Evolutionary conservation across 2,329 filamentous ascomycete species (phyloP).

Genomic region (Aspergillus hortae): DNA sequence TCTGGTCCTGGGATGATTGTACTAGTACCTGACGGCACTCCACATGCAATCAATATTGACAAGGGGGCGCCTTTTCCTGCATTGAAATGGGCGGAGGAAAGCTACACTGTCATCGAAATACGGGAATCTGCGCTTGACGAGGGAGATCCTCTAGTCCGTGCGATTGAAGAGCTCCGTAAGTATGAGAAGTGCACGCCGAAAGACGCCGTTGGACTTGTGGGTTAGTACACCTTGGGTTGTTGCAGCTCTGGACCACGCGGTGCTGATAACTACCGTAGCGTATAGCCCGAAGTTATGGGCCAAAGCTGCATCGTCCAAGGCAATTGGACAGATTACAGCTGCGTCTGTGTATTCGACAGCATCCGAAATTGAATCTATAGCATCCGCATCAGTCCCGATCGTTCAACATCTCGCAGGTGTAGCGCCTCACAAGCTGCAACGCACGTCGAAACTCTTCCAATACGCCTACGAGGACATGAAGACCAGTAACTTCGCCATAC

Average conservation of each 20-base stretch:
- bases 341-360: background rate
- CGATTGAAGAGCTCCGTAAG: slow-evolving; percentile 8
- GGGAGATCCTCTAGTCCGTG: slow-evolving; percentile 9
- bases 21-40: slow-evolving; percentile 28
- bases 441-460: slow-evolving; percentile 10
- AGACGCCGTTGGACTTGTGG: background rate
- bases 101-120: slow-evolving; percentile 58
- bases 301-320: background rate
- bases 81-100: slow-evolving; percentile 68
- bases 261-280: background rate
- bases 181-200: slow-evolving; percentile 17
- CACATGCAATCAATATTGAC: slow-evolving; percentile 27
- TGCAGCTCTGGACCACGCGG: too few species aligned
- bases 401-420: background rate
- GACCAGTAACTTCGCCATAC: slow-evolving; percentile 43
- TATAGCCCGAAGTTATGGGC: slow-evolving; percentile 1
- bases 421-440: background rate
- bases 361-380: background rate
- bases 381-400: background rate
- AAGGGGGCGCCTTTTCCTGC: slow-evolving; percentile 49
- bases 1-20: slow-evolving; percentile 45
- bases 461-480: slow-evolving; percentile 44
- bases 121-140: background rate
- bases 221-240: background rate
- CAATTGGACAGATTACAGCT: background rate